Conservation (phyloP, 352 stramenopile genomes). For the Phytopythium cucurbitacearum region DNA sequence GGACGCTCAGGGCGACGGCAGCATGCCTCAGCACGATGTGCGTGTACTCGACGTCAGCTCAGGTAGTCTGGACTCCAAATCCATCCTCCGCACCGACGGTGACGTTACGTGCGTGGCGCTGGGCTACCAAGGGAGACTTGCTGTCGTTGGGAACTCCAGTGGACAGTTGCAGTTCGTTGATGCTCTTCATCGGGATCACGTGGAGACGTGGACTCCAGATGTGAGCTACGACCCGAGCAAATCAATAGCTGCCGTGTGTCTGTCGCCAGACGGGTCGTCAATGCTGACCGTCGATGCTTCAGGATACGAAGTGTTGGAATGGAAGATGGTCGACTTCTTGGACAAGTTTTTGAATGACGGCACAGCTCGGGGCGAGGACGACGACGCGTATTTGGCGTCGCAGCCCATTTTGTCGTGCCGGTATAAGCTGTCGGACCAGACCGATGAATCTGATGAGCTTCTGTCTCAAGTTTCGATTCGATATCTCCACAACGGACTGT, state of each 20-base stretch:
- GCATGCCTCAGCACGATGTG: not conserved
- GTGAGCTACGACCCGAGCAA: constrained; percentile 6
- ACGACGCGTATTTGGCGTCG: constrained; percentile 8
- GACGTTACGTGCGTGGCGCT: constrained; percentile 28
- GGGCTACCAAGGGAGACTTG: constrained; percentile 22
- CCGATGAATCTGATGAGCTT: constrained; percentile 5
- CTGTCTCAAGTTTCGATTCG: constrained; percentile 21
- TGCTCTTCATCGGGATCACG: constrained; percentile 17
- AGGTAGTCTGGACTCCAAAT: constrained; percentile 9
- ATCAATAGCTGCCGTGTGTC: constrained; percentile 20
- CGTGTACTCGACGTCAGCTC: constrained; percentile 4
- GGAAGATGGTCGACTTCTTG: constrained; percentile 23
- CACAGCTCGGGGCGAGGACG: not conserved
- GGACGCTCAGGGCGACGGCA: not conserved
- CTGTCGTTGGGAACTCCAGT: constrained; percentile 19
- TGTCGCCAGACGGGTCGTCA: constrained; percentile 25
- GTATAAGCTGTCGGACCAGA: constrained; percentile 22
- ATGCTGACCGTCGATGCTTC: constrained; percentile 29
- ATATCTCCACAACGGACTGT: constrained; percentile 22
- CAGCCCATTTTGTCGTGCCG: constrained; percentile 14
- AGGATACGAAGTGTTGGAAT: constrained; percentile 23
- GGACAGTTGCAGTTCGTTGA: constrained; percentile 34
- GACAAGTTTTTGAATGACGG: constrained; percentile 16
- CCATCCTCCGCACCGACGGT: constrained; percentile 19
- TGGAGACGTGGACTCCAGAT: constrained; percentile 22